Conservation (phyloP, 306 rosid species). For the Styphnolobium japonicum region DNA sequence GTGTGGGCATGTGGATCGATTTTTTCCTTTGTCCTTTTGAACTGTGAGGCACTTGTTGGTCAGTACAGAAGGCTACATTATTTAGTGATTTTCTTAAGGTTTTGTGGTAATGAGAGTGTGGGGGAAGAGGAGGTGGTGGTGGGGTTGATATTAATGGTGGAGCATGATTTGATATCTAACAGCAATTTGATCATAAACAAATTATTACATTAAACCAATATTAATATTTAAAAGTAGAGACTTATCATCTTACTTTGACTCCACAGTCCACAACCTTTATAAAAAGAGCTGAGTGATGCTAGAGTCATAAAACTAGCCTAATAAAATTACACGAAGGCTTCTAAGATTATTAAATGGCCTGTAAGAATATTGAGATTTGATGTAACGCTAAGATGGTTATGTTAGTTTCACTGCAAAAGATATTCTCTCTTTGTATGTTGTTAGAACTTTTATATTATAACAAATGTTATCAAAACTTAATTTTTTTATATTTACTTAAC, state of each 20-base stretch:
- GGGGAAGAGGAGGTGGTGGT: slow-evolving; percentile 38
- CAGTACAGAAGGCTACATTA: slow-evolving; percentile 13
- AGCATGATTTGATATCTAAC: slow-evolving; percentile 38
- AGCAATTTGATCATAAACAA: slow-evolving; percentile 21
- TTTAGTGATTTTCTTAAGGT: slow-evolving; percentile 24
- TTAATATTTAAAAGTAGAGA: slow-evolving; percentile 5
- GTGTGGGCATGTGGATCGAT: neutral
- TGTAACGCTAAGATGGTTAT: too few relatives aligned
- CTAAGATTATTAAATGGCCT: neutral
- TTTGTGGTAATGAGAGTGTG: slow-evolving; percentile 31
- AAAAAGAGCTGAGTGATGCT: neutral
- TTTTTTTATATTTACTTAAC: too few relatives aligned
- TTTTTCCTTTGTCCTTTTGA: slow-evolving; percentile 18
- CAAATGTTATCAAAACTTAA: too few relatives aligned
- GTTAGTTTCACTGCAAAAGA: too few relatives aligned
- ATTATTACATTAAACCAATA: neutral
- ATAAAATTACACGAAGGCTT: neutral
- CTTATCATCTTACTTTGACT: slow-evolving; percentile 23
- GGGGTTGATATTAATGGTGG: slow-evolving; percentile 46
- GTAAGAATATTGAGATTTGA: too few relatives aligned
- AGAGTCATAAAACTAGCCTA: neutral
- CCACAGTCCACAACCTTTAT: neutral
- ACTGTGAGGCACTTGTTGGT: slow-evolving; percentile 38
- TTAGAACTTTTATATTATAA: too few relatives aligned
- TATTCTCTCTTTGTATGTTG: too few relatives aligned